Conservation (phyloP, 495 filamentous ascomycete species). For the Penicillium cosmopolitanum region DNA sequence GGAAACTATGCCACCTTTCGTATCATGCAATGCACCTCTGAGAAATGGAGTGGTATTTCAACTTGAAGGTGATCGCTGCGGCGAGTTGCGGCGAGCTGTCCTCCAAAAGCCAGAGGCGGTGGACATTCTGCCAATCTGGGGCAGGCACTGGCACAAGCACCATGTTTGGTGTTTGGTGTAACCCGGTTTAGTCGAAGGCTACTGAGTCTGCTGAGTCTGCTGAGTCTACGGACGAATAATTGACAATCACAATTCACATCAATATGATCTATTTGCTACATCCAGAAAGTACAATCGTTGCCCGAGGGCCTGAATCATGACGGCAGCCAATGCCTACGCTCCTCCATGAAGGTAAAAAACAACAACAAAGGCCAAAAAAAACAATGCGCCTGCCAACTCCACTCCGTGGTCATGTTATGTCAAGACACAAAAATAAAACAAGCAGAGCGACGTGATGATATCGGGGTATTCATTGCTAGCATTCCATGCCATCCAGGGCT, state of each 20-base stretch:
- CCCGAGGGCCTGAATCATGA: slow-evolving; percentile 11
- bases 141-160: neutral
- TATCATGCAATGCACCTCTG: neutral
- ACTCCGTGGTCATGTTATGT: slow-evolving; percentile 38
- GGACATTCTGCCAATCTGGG: neutral
- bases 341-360: slow-evolving; percentile 8
- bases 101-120: slow-evolving; percentile 32
- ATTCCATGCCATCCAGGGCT: slow-evolving; percentile 14
- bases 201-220: neutral
- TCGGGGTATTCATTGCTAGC: slow-evolving; percentile 29
- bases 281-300: slow-evolving; percentile 25
- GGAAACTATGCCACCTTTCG: neutral
- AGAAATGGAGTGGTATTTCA: neutral
- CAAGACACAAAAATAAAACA: slow-evolving; percentile 28
- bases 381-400: slow-evolving; percentile 43
- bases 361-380: slow-evolving; percentile 21
- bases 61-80: neutral
- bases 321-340: slow-evolving; percentile 16
- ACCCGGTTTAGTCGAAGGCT: neutral
- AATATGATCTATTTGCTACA: slow-evolving; percentile 23
- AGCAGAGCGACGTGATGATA: slow-evolving; percentile 21
- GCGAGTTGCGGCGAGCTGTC: slow-evolving; percentile 27
- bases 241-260: neutral
- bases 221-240: neutral
- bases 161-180: neutral